Conservation (phyloP, 371 early-diverging fungal species). For the Mortierella sp. region DNA sequence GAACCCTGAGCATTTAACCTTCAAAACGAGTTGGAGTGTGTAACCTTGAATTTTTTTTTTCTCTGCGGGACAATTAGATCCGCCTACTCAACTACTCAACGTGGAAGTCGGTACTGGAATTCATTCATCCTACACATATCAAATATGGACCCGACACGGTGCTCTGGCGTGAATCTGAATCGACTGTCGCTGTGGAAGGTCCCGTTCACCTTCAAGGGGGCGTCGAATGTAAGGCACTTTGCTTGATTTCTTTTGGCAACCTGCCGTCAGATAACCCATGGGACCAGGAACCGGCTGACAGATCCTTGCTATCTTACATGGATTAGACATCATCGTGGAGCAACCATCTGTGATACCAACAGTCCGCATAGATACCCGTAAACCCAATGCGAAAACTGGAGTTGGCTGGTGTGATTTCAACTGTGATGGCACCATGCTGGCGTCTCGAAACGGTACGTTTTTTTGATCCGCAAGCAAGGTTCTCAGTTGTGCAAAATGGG, state of each 20-base stretch:
- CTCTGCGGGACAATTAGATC: constrained; percentile 27
- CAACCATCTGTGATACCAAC: constrained; percentile 44
- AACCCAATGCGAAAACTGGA: constrained; percentile 50
- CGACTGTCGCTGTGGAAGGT: constrained; percentile 22
- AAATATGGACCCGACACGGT: constrained; percentile 41
- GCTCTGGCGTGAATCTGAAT: constrained; percentile 51
- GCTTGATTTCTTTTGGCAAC: background rate
- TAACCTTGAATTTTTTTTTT: too few species aligned
- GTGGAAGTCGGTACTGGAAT: constrained; percentile 40
- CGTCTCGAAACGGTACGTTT: constrained; percentile 46
- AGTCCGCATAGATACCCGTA: constrained; percentile 34
- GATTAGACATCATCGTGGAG: constrained; percentile 34
- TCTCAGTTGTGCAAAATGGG: too few species aligned
- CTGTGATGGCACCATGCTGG: constrained; percentile 45
- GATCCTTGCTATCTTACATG: background rate
- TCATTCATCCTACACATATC: constrained; percentile 27
- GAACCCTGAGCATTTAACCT: too few species aligned
- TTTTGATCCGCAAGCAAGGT: background rate
- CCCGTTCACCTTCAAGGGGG: constrained; percentile 27
- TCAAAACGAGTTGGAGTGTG: too few species aligned
- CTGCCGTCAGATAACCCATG: background rate
- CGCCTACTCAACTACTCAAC: constrained; percentile 37
- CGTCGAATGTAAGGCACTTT: constrained; percentile 35
- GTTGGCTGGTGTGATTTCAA: constrained; percentile 53
- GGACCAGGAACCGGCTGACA: background rate